phyloP scores from a whole-genome alignment of 805 yeast species.

The Saccharomycopsis fibuligera region DNA sequence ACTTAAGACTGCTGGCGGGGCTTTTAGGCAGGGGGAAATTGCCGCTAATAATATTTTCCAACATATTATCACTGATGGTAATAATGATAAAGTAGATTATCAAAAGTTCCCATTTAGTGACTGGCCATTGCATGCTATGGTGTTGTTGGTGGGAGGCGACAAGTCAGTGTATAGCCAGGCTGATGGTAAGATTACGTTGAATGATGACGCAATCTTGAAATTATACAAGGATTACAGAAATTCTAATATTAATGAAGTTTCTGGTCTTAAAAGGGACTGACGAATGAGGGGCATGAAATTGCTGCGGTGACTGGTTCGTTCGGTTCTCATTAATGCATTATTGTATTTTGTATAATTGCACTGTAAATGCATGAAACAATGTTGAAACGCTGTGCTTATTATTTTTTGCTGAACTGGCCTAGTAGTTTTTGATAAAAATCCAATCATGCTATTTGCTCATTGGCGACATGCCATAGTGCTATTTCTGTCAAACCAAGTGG shows the following conservation, averaged over 20 bases:
- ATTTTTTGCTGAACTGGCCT: too few relatives aligned
- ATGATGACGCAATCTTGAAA: slow-evolving; percentile 25
- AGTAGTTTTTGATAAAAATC: too few relatives aligned
- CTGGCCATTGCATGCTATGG: slow-evolving; percentile 9
- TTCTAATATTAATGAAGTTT: not conserved
- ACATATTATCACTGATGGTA: slow-evolving; percentile 6
- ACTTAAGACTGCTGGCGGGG: slow-evolving; percentile 37
- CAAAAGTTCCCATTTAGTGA: not conserved
- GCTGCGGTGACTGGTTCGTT: too few relatives aligned
- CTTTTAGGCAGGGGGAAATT: slow-evolving; percentile 26
- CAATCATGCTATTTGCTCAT: too few relatives aligned
- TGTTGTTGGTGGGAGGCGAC: slow-evolving; percentile 3
- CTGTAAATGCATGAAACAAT: too few relatives aligned
- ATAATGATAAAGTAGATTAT: not conserved
- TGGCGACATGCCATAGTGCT: too few relatives aligned
- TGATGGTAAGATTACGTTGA: slow-evolving; percentile 27
- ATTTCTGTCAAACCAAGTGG: too few relatives aligned
- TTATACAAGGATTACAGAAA: slow-evolving; percentile 29
- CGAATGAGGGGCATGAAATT: too few relatives aligned
- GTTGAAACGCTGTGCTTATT: too few relatives aligned
- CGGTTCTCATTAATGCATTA: too few relatives aligned
- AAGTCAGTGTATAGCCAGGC: not conserved
- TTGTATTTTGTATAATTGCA: too few relatives aligned
- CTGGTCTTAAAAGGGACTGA: not conserved
- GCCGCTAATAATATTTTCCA: slow-evolving; percentile 25